phyloP scores from a whole-genome alignment of 108 stramenopile genomes.

The Mayamaea pseudoterrestris region DNA sequence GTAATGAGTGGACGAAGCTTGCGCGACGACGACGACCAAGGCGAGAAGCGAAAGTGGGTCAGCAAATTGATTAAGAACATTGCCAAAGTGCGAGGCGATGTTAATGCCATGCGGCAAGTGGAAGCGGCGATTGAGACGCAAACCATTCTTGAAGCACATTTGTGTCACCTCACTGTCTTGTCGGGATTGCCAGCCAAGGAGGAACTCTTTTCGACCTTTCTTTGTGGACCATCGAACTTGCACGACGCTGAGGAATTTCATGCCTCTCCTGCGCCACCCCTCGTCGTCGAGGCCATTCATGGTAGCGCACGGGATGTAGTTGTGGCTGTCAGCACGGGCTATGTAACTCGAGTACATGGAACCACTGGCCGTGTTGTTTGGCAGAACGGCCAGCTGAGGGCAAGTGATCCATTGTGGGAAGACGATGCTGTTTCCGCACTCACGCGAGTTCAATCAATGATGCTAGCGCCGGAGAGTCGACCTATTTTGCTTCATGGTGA shows the following conservation, averaged over 20 bases:
- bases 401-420: slow-evolving; percentile 37
- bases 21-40: neutral
- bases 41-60: slow-evolving; percentile 9
- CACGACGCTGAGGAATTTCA: slow-evolving; percentile 1
- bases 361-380: slow-evolving; percentile 34
- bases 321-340: slow-evolving; percentile 65
- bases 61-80: slow-evolving; percentile 15
- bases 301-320: slow-evolving; percentile 58
- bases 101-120: neutral
- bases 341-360: slow-evolving; percentile 49
- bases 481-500: slow-evolving; percentile 71
- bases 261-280: too few relatives aligned
- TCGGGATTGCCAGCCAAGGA: slow-evolving; percentile 67
- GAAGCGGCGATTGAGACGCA: neutral
- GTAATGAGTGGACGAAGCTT: neutral
- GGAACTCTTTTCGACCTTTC: slow-evolving; percentile 62
- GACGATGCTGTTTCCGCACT: slow-evolving; percentile 22
- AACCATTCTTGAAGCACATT: neutral
- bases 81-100: slow-evolving; percentile 3
- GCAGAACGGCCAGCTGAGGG: slow-evolving; percentile 17
- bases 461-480: slow-evolving; percentile 31
- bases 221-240: slow-evolving; percentile 26
- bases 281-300: slow-evolving; percentile 46
- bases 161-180: slow-evolving; percentile 61
- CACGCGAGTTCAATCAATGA: slow-evolving; percentile 24